Percentiles rank a stretch among this genome's conserved stretches.
Conservation (phyloP, 164 flowering plant genomes). For the Umbellularia californica region DNA sequence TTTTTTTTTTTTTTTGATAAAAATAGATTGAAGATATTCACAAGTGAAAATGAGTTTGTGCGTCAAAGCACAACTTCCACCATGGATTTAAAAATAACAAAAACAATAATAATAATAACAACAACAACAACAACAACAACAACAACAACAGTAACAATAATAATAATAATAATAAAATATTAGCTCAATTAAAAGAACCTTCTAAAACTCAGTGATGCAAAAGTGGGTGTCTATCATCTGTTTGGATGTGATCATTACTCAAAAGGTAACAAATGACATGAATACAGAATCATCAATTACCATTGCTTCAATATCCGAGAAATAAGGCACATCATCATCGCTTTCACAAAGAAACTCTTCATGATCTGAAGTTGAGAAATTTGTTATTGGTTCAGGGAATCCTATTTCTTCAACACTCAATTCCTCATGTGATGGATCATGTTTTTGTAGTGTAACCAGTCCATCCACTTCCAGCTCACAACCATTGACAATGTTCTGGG, state of each 20-base stretch:
- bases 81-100: too few species aligned
- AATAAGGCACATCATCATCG: slow-evolving; percentile 68
- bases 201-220: not conserved
- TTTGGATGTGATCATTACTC: not conserved
- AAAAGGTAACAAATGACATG: not conserved
- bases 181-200: not conserved
- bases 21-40: not conserved
- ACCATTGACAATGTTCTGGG: slow-evolving; percentile 13
- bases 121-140: too few species aligned
- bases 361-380: slow-evolving; percentile 30
- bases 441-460: slow-evolving; percentile 12
- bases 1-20: too few species aligned
- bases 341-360: slow-evolving; percentile 47
- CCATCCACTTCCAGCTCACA: slow-evolving; percentile 28
- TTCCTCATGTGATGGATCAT: slow-evolving; percentile 22
- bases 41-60: not conserved
- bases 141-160: too few species aligned
- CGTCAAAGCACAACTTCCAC: too few species aligned
- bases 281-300: slow-evolving; percentile 28
- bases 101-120: too few species aligned
- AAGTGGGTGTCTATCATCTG: not conserved
- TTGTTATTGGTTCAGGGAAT: slow-evolving; percentile 19
- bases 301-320: slow-evolving; percentile 91
- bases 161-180: too few species aligned
- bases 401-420: slow-evolving; percentile 20